These are phyloP conservation scores for Corchorus capsularis DNA, from an alignment of 345 rosid genomes.

Conservation along the genomic window DNA sequence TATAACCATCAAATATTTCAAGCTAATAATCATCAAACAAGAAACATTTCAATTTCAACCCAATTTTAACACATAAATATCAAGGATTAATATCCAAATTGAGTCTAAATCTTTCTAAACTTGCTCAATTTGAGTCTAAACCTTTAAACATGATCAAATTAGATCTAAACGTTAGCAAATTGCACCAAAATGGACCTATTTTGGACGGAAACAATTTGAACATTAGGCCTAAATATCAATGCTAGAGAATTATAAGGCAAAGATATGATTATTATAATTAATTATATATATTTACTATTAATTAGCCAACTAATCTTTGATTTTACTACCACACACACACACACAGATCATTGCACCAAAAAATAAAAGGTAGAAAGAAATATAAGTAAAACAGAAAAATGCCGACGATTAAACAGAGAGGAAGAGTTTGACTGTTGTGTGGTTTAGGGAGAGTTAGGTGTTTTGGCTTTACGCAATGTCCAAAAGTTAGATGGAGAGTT, in stretches of 20 bases:
- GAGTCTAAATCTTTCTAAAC: no score
- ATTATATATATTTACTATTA: no score
- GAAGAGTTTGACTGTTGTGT: background rate
- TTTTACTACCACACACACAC: background rate
- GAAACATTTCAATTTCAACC: background rate
- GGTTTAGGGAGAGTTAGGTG: background rate
- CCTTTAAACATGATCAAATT: no score
- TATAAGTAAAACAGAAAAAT: no score
- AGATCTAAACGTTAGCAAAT: no score
- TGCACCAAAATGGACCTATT: no score
- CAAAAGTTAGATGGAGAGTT: conserved; percentile 12
- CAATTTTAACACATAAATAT: background rate
- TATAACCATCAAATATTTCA: background rate
- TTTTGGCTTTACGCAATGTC: conserved; percentile 9
- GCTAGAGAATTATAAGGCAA: background rate
- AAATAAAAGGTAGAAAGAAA: background rate
- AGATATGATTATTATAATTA: background rate
- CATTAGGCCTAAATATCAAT: background rate
- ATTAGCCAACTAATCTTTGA: background rate
- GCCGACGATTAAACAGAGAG: no score
- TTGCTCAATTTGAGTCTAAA: no score
- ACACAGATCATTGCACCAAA: background rate
- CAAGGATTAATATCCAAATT: no score
- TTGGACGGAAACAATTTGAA: no score
- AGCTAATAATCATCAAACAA: background rate